These are phyloP conservation scores for Alloteropsis angusta DNA, from an alignment of 202 grass and related monocot genomes.

Conservation along the genomic window DNA sequence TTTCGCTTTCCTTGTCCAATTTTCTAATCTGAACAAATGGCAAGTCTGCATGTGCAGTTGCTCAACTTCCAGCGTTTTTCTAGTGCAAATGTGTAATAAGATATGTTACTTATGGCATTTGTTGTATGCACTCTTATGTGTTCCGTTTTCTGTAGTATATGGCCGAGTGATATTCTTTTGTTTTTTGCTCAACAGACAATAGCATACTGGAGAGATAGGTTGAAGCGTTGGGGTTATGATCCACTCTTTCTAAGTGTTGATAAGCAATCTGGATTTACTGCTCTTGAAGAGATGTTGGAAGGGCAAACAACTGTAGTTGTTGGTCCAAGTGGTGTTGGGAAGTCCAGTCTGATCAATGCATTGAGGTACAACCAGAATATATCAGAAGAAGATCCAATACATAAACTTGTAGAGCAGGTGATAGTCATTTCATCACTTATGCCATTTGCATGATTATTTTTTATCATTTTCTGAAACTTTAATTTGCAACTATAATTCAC, in stretches of 20 bases:
- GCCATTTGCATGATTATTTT: not conserved
- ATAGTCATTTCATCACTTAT: conserved; percentile 8
- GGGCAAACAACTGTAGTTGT: conserved; percentile 83
- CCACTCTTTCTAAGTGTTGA: conserved; percentile 80
- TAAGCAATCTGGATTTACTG: conserved; percentile 51
- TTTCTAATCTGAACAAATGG: not conserved
- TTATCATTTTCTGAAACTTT: not conserved
- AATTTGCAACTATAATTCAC: not conserved
- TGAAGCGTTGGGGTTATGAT: conserved; percentile 77
- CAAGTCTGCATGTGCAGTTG: not conserved
- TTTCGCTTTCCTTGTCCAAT: not conserved
- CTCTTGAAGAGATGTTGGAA: conserved; percentile 60
- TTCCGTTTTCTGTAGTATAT: not conserved
- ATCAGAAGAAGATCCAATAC: conserved; percentile 63
- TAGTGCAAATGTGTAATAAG: not conserved
- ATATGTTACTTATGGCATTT: not conserved
- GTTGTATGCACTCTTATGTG: not conserved
- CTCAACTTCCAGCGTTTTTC: not conserved
- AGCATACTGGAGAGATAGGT: conserved; percentile 61
- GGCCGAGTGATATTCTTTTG: not conserved
- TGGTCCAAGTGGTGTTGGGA: conserved; percentile 88
- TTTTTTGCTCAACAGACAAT: conserved; percentile 35
- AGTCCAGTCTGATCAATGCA: conserved; percentile 85
- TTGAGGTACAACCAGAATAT: conserved; percentile 44
- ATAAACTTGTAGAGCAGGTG: conserved; percentile 81